Conservation (phyloP, 2,329 filamentous ascomycete genomes). For the Lasiodiplodia citricola region DNA sequence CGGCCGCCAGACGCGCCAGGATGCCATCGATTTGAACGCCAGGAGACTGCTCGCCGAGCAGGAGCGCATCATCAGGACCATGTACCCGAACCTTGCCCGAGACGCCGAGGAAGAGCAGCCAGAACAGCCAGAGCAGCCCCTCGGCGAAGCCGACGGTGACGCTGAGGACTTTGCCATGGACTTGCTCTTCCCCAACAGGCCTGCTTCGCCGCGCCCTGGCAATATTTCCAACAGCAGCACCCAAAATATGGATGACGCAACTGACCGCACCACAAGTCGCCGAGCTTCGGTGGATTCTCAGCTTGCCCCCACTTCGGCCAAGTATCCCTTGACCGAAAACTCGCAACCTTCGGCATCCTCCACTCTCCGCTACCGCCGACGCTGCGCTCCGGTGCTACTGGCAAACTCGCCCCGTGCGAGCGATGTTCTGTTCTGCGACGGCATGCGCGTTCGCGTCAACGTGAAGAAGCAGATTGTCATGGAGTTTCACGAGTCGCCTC, state of each 20-base stretch:
- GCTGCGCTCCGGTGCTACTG: constrained; percentile 53
- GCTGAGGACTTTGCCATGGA: constrained; percentile 46
- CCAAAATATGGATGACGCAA: constrained; percentile 1
- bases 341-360: constrained; percentile 40
- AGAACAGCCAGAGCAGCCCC: constrained; percentile 23
- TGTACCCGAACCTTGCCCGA: constrained; percentile 52
- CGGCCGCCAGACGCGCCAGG: constrained; percentile 30
- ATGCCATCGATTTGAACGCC: constrained; percentile 41
- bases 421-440: constrained; percentile 51
- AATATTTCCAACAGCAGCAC: constrained; percentile 11
- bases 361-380: constrained; percentile 51
- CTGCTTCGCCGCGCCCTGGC: constrained; percentile 5
- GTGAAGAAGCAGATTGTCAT: constrained; percentile 49
- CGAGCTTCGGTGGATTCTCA: constrained; percentile 4
- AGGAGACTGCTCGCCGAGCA: constrained; percentile 53
- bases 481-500: constrained; percentile 50
- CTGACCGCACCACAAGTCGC: constrained; percentile 1
- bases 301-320: neutral
- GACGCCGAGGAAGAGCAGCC: constrained; percentile 25
- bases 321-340: constrained; percentile 7
- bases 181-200: constrained; percentile 33
- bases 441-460: constrained; percentile 52
- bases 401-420: constrained; percentile 51
- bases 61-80: constrained; percentile 53
- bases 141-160: constrained; percentile 36